phyloP scores from a whole-genome alignment of 108 stramenopile species.

The Pseudonitzschia multiseries region DNA sequence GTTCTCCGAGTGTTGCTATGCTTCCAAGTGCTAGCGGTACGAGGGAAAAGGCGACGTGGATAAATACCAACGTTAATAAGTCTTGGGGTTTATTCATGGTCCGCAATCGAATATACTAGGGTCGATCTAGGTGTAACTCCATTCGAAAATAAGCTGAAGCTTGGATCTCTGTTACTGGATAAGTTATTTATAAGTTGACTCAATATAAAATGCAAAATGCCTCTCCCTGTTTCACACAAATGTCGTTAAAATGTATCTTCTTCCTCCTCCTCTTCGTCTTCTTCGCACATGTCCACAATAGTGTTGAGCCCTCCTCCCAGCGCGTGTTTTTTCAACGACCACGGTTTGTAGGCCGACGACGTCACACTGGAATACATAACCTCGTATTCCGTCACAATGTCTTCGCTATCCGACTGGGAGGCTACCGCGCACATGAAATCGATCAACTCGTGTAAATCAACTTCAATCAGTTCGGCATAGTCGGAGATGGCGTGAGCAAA shows the following conservation, averaged over 20 bases:
- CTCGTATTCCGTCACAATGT: slow-evolving; percentile 29
- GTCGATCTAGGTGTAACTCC: no score
- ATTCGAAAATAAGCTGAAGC: background rate
- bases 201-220: background rate
- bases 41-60: no score
- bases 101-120: no score
- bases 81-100: no score
- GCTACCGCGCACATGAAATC: slow-evolving; percentile 51
- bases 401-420: slow-evolving; percentile 13
- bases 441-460: slow-evolving; percentile 41
- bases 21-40: no score
- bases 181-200: background rate
- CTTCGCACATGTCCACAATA: slow-evolving; percentile 35
- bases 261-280: slow-evolving; percentile 34
- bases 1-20: no score
- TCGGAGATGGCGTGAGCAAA: slow-evolving; percentile 45
- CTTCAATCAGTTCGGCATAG: slow-evolving; percentile 33
- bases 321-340: background rate
- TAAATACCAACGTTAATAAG: no score
- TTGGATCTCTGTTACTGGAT: background rate
- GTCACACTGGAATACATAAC: slow-evolving; percentile 19
- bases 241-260: background rate
- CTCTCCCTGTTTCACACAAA: background rate
- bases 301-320: slow-evolving; percentile 18
- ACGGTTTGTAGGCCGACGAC: background rate